Evolutionary conservation across 805 yeast genomes (phyloP), one percentile per base, ranked within the genome.

Genomic region (Saturnispora besseyi): DNA sequence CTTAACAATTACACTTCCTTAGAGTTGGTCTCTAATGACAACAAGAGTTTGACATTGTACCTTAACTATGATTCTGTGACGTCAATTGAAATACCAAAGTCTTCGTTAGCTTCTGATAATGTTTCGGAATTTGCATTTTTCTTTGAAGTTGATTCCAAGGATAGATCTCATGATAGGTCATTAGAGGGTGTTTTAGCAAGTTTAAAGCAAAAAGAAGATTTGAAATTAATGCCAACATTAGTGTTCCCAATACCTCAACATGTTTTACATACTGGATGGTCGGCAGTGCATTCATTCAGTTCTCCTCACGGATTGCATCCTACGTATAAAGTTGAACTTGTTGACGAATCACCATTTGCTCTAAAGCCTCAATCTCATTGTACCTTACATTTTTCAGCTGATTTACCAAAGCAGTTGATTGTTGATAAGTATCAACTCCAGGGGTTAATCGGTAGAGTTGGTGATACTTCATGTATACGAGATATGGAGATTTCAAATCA

Each of bases 251-350:
- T 58, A 29, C 55, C 62, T 1, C 51, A 57, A 36, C 60, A 60
- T 41, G 53, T 54, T 10, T 50, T 52, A 3, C 31, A 56, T 24
- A 48, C 49, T 10, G 53, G 55, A 2, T 57, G 49, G 49, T 30
- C 44, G 10, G 40, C 53, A 5, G 50, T 28, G 7, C 65, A 62
- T 49, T 34, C 36, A 22, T 32, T 61, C 5, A 24, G 44, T 9
- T 41, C 52, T 22, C 58, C 58, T 3, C 33, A 57, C 2, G 64
- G 63, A 5, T 28, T 63, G 48, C 68, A 64, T 50, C 68, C 68
- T 5, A 37, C 18, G 1, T 64, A 61, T 46, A 43, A 53, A 36
- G 56, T 59, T 15, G 28, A 41, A 1, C 15, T 56, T 13, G n/a
- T 47, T 9, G 38, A 53, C 18, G 40, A 41, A 8, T 38, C 42